Evolutionary conservation across 2,329 filamentous ascomycete genomes (phyloP), one percentile per base, ranked within the genome.

Genomic region (Penicillium sp.): DNA sequence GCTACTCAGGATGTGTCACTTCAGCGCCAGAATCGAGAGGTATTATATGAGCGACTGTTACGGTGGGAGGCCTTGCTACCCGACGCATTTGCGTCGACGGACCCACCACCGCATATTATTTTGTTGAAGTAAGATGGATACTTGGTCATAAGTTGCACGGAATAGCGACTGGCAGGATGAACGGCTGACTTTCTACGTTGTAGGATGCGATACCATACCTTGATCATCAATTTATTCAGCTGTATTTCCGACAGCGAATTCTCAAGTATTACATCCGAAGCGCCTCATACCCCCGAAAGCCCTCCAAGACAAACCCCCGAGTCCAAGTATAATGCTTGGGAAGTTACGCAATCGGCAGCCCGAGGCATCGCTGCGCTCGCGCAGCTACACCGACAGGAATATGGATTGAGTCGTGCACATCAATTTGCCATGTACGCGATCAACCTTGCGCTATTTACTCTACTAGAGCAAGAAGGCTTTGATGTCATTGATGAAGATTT

Each of bases 341-440:
- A 63, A 20, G 62, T 72, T 18, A 61, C 62, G 1, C 63, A 67
- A n/a, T 57, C 58, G n/a, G 69, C 70, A 1, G 71, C 72, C 0
- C 69, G 66, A 3, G 57, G 55, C 3, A 74, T 75, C 14, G 64
- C 71, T 1, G 41, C 50, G 1, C 61, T 75, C 3, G 59, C 68
- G 0, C 67, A 66, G 11, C 59, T 70, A 0, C 68, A 74, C 27
- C 64, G 69, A 12, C 63, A 63, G 9, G 70, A 74, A 35, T 73
- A 67, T 49, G 70, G 73, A 4, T 59, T 75, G 52, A 68, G 57
- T 29, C 67, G 71, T 4, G 70, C 69, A 6, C 73, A 75, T 51
- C 64, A 69, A 20, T 75, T 74, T 43, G 68, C 71, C 12, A 61
- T 75, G 54, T 75, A 74, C 48, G 70, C 72, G 0, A 69, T 75